Evolutionary conservation across 345 rosid genomes (phyloP).

Genomic region (Eucalyptus tenuipes): DNA sequence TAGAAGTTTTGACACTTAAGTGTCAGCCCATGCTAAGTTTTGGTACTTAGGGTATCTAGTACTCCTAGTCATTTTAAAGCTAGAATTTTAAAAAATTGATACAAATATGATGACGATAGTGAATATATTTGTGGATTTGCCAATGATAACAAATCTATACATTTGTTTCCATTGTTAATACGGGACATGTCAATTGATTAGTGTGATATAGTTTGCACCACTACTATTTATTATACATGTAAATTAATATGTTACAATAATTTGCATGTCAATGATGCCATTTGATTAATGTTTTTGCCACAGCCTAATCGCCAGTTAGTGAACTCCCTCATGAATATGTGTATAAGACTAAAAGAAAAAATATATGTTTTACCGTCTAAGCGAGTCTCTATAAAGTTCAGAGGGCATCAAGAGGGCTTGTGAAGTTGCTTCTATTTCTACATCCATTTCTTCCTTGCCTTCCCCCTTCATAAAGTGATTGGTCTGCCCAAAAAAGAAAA

Average conservation of each 20-base stretch:
- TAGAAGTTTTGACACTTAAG: fast-evolving
- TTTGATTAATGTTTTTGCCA: neutral
- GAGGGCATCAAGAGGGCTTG: neutral
- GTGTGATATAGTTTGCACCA: neutral
- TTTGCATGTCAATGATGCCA: neutral
- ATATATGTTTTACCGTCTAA: too few relatives aligned
- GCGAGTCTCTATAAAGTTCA: neutral
- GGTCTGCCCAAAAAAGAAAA: too few relatives aligned
- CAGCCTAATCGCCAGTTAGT: neutral
- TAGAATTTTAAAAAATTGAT: too few relatives aligned
- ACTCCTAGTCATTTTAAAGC: neutral
- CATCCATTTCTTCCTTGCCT: too few relatives aligned
- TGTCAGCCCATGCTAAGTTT: too few relatives aligned
- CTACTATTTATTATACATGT: neutral
- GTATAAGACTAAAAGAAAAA: neutral
- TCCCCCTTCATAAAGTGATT: too few relatives aligned
- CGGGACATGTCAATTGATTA: neutral
- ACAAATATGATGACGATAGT: neutral
- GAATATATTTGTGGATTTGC: neutral
- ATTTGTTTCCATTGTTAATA: neutral
- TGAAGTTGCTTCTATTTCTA: too few relatives aligned
- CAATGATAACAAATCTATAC: too few relatives aligned
- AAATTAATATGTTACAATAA: neutral
- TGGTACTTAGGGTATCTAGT: too few relatives aligned
- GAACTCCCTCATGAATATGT: neutral